Conservation (phyloP, 1,284 basidiomycete species). For the Cutaneotrichosporon sp. region DNA sequence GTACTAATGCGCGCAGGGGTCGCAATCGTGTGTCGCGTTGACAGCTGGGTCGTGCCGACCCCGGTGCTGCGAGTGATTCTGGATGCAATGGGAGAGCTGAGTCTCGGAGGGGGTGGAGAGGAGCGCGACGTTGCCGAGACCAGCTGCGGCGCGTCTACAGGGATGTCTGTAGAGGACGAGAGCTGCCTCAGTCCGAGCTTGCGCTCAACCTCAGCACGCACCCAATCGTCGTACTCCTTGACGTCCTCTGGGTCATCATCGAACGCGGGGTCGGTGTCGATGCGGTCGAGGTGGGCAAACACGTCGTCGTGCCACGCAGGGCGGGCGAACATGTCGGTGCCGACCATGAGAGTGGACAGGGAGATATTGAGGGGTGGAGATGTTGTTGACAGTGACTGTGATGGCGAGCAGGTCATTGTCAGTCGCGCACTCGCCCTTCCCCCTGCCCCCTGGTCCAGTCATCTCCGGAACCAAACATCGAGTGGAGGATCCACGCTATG, state of each 20-base stretch:
- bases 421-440: neutral
- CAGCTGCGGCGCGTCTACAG: too few species aligned
- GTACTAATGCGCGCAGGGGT: neutral
- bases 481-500: neutral
- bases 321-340: neutral
- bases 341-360: too few species aligned
- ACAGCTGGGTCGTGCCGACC: neutral
- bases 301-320: slow-evolving; percentile 8
- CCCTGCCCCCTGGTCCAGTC: slow-evolving; percentile 4
- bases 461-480: slow-evolving; percentile 1
- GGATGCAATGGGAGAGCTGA: neutral
- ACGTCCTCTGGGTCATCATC: slow-evolving; percentile 10
- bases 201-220: neutral
- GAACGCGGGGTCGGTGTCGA: slow-evolving; percentile 9
- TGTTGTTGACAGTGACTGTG: too few species aligned
- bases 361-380: too few species aligned
- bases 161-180: neutral
- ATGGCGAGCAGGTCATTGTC: too few species aligned
- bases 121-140: too few species aligned
- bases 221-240: slow-evolving; percentile 8
- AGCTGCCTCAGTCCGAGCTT: neutral
- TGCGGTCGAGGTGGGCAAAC: slow-evolving; percentile 13
- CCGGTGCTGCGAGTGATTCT: neutral
- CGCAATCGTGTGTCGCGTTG: neutral
- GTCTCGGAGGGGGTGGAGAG: neutral